phyloP scores from a whole-genome alignment of 192 early-diverging fungal genomes.

The Phycomyces nitens region DNA sequence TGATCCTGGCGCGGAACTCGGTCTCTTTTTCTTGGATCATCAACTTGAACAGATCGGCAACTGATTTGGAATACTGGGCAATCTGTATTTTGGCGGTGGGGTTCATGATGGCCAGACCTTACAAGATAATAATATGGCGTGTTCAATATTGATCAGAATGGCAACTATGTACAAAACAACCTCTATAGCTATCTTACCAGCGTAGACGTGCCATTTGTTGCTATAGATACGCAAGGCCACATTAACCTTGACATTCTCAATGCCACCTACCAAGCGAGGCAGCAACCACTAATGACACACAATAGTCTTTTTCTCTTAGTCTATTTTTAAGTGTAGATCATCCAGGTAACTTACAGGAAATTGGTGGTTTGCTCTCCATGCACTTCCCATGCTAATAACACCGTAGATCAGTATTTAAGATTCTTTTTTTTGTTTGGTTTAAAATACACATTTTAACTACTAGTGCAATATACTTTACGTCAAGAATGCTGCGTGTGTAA shows the following conservation, averaged over 20 bases:
- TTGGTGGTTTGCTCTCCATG: constrained; percentile 78
- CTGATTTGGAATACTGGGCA: constrained; percentile 83
- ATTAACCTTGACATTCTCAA: constrained; percentile 96
- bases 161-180: no score
- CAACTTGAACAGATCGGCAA: constrained; percentile 87
- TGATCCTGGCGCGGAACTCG: constrained; percentile 75
- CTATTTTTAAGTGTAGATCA: not conserved
- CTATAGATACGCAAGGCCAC: constrained; percentile 91
- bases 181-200: constrained; percentile 47
- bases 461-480: constrained; percentile 37
- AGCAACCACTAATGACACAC: constrained; percentile 68
- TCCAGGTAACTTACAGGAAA: constrained; percentile 62
- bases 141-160: no score
- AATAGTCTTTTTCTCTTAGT: not conserved
- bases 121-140: not conserved
- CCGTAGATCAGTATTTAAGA: not conserved
- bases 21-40: constrained; percentile 85
- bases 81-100: constrained; percentile 84
- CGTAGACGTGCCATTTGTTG: constrained; percentile 98
- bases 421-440: not conserved
- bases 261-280: constrained; percentile 84
- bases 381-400: constrained; percentile 78
- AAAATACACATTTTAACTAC: not conserved
- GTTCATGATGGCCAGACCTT: constrained; percentile 89
- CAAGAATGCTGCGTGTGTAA: constrained; percentile 93